These are phyloP conservation scores for Boletus edulis DNA, from an alignment of 768 basidiomycete genomes.

Conservation along the genomic window DNA sequence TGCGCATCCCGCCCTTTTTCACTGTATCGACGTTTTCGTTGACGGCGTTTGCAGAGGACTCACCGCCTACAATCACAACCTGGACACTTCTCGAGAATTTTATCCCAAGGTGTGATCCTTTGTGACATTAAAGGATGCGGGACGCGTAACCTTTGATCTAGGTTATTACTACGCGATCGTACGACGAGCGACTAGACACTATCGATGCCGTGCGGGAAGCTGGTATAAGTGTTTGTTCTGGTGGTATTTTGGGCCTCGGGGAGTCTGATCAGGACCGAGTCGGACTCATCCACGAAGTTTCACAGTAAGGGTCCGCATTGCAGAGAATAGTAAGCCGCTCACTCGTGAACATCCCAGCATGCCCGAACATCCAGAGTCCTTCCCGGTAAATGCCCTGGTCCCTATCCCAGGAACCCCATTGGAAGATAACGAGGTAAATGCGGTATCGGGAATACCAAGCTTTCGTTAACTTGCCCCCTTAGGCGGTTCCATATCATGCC, in stretches of 20 bases:
- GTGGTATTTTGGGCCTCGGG: constrained; percentile 93
- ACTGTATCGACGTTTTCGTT: neutral
- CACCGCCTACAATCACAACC: constrained; percentile 98
- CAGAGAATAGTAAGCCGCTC: neutral
- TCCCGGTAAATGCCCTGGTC: constrained; percentile 96
- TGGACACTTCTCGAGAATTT: constrained; percentile 96
- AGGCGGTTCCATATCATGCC: constrained; percentile 81
- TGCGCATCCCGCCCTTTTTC: constrained; percentile 36
- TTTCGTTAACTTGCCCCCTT: constrained; percentile 12
- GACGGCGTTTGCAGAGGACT: constrained; percentile 56
- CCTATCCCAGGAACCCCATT: constrained; percentile 94
- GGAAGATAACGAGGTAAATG: constrained; percentile 78
- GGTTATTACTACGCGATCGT: constrained; percentile 95
- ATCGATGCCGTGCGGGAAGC: constrained; percentile 90
- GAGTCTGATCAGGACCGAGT: constrained; percentile 89
- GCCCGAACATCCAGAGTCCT: constrained; percentile 97
- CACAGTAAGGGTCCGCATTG: constrained; percentile 56
- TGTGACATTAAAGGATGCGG: neutral
- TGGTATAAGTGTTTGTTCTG: constrained; percentile 96
- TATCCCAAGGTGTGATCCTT: constrained; percentile 74
- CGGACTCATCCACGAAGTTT: constrained; percentile 91
- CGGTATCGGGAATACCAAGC: neutral
- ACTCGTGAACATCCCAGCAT: constrained; percentile 48
- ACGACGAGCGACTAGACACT: constrained; percentile 89
- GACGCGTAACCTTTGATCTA: constrained; percentile 29